Evolutionary conservation across 805 yeast species (phyloP).

Genomic region (Wickerhamomyces canadensis): DNA sequence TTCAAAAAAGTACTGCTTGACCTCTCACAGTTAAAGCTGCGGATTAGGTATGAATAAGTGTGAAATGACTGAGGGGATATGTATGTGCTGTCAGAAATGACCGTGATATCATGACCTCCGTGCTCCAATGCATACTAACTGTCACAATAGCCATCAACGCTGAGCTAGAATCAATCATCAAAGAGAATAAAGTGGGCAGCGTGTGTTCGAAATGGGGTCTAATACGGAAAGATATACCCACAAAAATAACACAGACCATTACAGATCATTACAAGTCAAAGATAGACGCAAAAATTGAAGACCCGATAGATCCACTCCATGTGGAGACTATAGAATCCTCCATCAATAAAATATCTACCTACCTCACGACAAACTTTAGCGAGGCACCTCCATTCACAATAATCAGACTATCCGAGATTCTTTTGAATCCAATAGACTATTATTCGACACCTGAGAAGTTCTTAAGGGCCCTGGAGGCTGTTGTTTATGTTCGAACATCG

Average conservation of each 20-base stretch:
- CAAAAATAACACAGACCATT: slow-evolving; percentile 8
- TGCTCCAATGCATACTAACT: too few species aligned
- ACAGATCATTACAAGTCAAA: slow-evolving; percentile 2
- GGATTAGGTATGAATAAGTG: too few species aligned
- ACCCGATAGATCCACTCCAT: slow-evolving; percentile 7
- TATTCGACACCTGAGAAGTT: slow-evolving; percentile 35
- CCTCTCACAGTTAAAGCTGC: too few species aligned
- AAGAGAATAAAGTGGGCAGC: neutral
- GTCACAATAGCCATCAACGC: neutral
- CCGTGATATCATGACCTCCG: too few species aligned
- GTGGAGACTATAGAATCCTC: slow-evolving; percentile 7
- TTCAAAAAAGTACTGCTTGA: too few species aligned
- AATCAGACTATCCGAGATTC: slow-evolving; percentile 40
- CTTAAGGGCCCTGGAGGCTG: slow-evolving; percentile 34
- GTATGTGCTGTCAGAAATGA: too few species aligned
- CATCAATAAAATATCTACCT: slow-evolving; percentile 4
- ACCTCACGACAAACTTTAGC: slow-evolving; percentile 9
- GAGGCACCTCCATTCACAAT: slow-evolving; percentile 41
- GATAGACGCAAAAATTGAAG: slow-evolving; percentile 1
- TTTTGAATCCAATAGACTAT: slow-evolving; percentile 38
- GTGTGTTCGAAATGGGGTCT: slow-evolving; percentile 3
- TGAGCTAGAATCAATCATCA: slow-evolving; percentile 1
- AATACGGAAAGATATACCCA: slow-evolving; percentile 7
- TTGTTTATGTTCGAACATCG: slow-evolving; percentile 15
- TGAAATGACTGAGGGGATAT: too few species aligned